These are phyloP conservation scores for Komagataella phaffii DNA, from an alignment of 805 yeast species.

Conservation along the genomic window DNA sequence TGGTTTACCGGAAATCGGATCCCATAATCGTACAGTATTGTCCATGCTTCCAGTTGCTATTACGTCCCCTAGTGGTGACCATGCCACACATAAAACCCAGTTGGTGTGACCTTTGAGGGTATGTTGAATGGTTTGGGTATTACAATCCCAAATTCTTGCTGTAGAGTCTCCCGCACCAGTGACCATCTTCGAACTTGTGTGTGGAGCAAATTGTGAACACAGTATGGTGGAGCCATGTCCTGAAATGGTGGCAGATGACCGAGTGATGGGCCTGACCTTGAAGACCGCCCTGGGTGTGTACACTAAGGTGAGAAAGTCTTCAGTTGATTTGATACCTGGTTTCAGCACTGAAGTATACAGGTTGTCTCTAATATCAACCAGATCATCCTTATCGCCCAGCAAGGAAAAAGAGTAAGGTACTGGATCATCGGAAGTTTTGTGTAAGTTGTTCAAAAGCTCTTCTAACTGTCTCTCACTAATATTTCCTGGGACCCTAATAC, in stretches of 20 bases:
- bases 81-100: constrained; percentile 87
- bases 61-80: constrained; percentile 84
- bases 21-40: constrained; percentile 80
- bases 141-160: constrained; percentile 94
- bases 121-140: constrained; percentile 80
- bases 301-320: constrained; percentile 81
- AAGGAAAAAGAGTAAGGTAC: constrained; percentile 83
- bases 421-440: constrained; percentile 63
- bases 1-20: constrained; percentile 56
- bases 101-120: constrained; percentile 77
- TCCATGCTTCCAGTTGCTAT: constrained; percentile 98
- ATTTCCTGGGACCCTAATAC: constrained; percentile 83
- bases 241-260: constrained; percentile 83
- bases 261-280: constrained; percentile 81
- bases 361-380: constrained; percentile 67
- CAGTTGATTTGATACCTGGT: constrained; percentile 81
- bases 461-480: constrained; percentile 79
- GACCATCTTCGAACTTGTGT: constrained; percentile 71
- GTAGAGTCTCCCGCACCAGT: constrained; percentile 96
- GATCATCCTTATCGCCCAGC: constrained; percentile 23
- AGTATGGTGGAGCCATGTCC: constrained; percentile 94
- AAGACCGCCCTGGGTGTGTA: constrained; percentile 93
- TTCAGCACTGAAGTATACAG: constrained; percentile 70
- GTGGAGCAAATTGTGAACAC: constrained; percentile 89
- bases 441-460: constrained; percentile 69